Percentiles rank a stretch among this genome's conserved stretches.
These are phyloP conservation scores for Quercus engelmannii DNA, from an alignment of 306 rosid genomes.

Conservation along the genomic window DNA sequence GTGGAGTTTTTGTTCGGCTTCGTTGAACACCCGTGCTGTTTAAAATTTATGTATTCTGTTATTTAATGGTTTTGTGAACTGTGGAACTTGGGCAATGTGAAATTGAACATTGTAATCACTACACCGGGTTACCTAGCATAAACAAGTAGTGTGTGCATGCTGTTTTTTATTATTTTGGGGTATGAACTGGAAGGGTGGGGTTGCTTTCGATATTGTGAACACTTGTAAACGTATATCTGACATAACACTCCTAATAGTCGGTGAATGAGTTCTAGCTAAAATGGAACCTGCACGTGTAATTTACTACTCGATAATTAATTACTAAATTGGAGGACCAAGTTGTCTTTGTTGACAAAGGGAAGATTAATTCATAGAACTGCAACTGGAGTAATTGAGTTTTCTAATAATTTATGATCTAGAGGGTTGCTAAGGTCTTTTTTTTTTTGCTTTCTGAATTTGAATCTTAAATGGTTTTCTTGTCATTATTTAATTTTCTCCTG, in stretches of 20 bases:
- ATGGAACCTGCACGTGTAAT: no score
- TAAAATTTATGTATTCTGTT: neutral
- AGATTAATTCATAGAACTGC: neutral
- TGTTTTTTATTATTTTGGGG: no score
- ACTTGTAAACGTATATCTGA: neutral
- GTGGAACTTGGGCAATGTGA: neutral
- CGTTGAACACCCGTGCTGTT: neutral
- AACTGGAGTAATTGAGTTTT: neutral
- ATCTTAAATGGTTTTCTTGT: neutral
- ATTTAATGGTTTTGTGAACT: neutral
- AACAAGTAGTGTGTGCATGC: neutral
- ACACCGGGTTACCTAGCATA: neutral
- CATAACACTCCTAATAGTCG: neutral
- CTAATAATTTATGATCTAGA: neutral
- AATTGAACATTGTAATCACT: neutral
- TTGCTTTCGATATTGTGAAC: neutral
- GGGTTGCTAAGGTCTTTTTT: neutral
- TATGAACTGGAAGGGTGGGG: neutral
- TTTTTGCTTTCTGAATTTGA: neutral
- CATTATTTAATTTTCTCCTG: conserved; percentile 10
- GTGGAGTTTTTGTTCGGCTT: neutral
- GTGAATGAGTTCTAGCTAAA: neutral
- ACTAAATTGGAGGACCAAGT: neutral
- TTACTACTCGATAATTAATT: no score
- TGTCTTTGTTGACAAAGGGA: neutral